A percentile compares a stretch with the other conserved stretches of the same genome.
Conservation (phyloP, 1,284 basidiomycete genomes). For the Marasmius sp. region DNA sequence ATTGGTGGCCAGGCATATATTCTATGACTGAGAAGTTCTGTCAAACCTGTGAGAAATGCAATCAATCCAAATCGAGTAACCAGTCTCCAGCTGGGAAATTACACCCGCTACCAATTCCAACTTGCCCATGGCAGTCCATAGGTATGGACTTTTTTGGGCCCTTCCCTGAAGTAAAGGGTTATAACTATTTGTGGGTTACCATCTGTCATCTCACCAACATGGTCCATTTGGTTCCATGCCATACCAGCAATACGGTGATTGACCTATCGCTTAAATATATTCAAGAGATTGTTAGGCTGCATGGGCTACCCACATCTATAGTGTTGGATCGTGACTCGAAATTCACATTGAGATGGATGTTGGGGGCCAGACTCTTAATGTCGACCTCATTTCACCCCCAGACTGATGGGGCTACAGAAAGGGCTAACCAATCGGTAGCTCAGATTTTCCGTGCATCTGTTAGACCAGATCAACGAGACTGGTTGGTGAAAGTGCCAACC, state of each 20-base stretch:
- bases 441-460: constrained; percentile 28
- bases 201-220: constrained; percentile 19
- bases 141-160: constrained; percentile 29
- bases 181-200: constrained; percentile 11
- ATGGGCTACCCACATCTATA: constrained; percentile 28
- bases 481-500: constrained; percentile 27
- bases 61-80: constrained; percentile 11
- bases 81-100: constrained; percentile 17
- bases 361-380: constrained; percentile 18
- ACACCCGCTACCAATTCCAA: constrained; percentile 6
- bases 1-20: constrained; percentile 33
- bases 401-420: constrained; percentile 18
- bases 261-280: too few species aligned
- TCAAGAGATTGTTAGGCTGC: constrained; percentile 21
- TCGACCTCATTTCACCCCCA: neutral
- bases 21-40: constrained; percentile 19
- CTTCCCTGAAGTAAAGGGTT: constrained; percentile 20
- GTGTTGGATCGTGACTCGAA: constrained; percentile 25
- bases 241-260: too few species aligned
- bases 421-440: constrained; percentile 21
- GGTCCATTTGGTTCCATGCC: constrained; percentile 21
- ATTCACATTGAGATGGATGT: constrained; percentile 25
- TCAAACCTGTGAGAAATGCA: constrained; percentile 17
- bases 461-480: constrained; percentile 30
- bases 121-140: constrained; percentile 24